phyloP scores from a whole-genome alignment of 1,139 yeast species.

The Kluyveromyces marxianus region DNA sequence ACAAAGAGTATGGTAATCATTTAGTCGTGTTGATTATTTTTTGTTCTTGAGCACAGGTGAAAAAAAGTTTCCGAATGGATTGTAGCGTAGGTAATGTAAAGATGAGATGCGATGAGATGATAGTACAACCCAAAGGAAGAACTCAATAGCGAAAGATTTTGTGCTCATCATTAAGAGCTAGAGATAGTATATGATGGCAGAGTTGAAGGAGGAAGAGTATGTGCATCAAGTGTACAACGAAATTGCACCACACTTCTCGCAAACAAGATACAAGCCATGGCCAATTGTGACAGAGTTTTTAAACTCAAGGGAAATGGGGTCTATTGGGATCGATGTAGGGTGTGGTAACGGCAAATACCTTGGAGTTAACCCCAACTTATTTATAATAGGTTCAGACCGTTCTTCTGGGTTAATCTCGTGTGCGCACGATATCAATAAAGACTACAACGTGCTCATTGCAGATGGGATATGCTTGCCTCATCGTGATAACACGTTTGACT shows the following conservation, averaged over 20 bases:
- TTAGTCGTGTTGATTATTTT: too few species aligned
- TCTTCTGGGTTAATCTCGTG: slow-evolving; percentile 71
- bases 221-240: slow-evolving; percentile 90
- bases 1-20: too few species aligned
- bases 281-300: slow-evolving; percentile 81
- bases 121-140: too few species aligned
- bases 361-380: slow-evolving; percentile 58
- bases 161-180: slow-evolving; percentile 5
- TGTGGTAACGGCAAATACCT: slow-evolving; percentile 96
- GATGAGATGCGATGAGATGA: slow-evolving; percentile 11
- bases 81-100: neutral
- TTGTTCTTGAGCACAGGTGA: too few species aligned
- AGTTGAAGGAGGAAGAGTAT: slow-evolving; percentile 58
- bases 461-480: slow-evolving; percentile 77
- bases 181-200: slow-evolving; percentile 34
- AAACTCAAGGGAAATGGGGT: slow-evolving; percentile 34
- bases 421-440: slow-evolving; percentile 44
- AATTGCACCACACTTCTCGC: slow-evolving; percentile 87
- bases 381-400: slow-evolving; percentile 73
- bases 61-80: too few species aligned
- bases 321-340: slow-evolving; percentile 69
- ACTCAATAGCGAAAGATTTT: slow-evolving; percentile 1
- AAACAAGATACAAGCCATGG: slow-evolving; percentile 95
- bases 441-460: slow-evolving; percentile 52
- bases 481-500: slow-evolving; percentile 54